These are phyloP conservation scores for Phytophthora multivora DNA, from an alignment of 352 stramenopile genomes.

Conservation along the genomic window DNA sequence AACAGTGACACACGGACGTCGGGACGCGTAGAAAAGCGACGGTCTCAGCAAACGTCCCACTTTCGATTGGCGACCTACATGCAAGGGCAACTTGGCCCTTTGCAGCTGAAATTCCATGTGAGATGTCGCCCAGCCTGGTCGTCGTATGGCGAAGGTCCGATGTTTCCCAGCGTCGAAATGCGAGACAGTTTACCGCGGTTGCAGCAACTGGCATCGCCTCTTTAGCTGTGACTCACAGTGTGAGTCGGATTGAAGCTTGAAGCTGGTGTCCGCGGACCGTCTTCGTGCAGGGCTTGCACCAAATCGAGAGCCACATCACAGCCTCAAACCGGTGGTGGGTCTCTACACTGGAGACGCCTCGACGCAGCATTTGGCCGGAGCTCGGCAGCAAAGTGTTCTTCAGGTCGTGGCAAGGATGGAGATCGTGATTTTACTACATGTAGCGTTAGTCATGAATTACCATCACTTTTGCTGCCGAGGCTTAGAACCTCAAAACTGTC, in stretches of 20 bases:
- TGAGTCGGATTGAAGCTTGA: constrained; percentile 13
- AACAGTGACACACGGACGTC: constrained; percentile 11
- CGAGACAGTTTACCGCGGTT: neutral
- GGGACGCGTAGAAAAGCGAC: constrained; percentile 6
- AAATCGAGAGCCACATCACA: constrained; percentile 23
- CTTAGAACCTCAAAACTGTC: too few relatives aligned
- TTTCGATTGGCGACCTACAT: constrained; percentile 13
- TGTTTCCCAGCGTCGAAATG: constrained; percentile 10
- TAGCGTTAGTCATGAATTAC: too few relatives aligned
- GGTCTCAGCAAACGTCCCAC: neutral
- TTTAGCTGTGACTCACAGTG: too few relatives aligned
- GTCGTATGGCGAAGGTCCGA: constrained; percentile 6
- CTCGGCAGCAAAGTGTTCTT: neutral
- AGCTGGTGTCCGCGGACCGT: constrained; percentile 15
- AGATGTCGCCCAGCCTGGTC: neutral
- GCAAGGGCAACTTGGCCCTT: constrained; percentile 27
- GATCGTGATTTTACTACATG: too few relatives aligned
- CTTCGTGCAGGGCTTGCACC: constrained; percentile 25
- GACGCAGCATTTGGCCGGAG: too few relatives aligned
- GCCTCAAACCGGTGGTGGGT: constrained; percentile 16
- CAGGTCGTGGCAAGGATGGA: neutral
- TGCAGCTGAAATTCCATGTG: neutral
- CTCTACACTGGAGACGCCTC: neutral
- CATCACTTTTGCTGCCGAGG: too few relatives aligned
- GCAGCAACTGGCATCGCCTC: neutral